A percentile compares a stretch with the other conserved stretches of the same genome.
Evolutionary conservation across 1,284 basidiomycete species (phyloP).

Genomic region (Sparassis latifolia): DNA sequence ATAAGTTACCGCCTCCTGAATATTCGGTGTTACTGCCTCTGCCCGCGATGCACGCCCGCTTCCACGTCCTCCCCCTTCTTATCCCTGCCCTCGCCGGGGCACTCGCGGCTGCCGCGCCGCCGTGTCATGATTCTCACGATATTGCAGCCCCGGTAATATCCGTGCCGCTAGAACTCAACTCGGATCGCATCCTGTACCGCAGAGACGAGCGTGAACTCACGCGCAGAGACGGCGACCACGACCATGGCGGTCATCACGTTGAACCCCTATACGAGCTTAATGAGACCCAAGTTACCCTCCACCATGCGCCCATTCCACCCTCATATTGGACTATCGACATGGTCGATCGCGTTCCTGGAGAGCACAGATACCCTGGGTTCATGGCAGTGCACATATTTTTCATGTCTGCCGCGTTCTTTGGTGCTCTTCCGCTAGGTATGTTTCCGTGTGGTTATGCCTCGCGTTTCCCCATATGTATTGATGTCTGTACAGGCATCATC

Average conservation of each 20-base stretch:
- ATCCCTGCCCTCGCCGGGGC: constrained; percentile 24
- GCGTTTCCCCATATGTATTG: not conserved
- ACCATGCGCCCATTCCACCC: constrained; percentile 62
- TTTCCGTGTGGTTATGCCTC: constrained; percentile 5
- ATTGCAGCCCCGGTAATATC: constrained; percentile 5
- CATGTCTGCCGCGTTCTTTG: constrained; percentile 73
- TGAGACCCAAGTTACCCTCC: constrained; percentile 60
- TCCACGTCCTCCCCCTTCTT: constrained; percentile 25
- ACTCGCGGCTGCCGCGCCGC: constrained; percentile 18
- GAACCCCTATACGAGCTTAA: constrained; percentile 58
- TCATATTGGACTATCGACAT: constrained; percentile 78
- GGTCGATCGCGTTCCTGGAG: constrained; percentile 40
- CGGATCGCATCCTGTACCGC: not conserved
- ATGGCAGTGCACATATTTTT: constrained; percentile 62
- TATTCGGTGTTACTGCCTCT: constrained; percentile 15
- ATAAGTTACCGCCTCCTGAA: constrained; percentile 7
- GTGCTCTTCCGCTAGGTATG: constrained; percentile 65
- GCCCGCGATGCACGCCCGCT: constrained; percentile 25
- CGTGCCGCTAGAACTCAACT: not conserved
- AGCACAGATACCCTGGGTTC: constrained; percentile 50
- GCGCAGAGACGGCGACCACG: constrained; percentile 20
- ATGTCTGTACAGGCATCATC: constrained; percentile 50
- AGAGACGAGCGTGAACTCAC: constrained; percentile 11
- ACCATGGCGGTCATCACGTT: constrained; percentile 37
- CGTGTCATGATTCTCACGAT: constrained; percentile 8